Percentiles rank a stretch among this genome's conserved stretches.
Evolutionary conservation across 768 basidiomycete genomes (phyloP).

Genomic region (Mycena alexandri): DNA sequence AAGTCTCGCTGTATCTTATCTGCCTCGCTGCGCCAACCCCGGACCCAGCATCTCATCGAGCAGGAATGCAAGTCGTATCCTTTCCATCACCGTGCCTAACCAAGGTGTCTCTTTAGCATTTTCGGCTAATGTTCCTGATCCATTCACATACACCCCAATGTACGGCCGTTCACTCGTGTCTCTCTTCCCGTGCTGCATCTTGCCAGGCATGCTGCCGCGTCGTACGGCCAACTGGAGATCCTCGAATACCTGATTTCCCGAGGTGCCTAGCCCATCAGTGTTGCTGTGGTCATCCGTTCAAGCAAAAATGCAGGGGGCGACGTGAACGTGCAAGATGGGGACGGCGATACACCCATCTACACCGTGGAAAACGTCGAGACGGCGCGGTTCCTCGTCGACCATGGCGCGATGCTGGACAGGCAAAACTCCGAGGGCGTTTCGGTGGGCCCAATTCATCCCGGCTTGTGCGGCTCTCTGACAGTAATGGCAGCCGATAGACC

Average conservation of each 20-base stretch:
- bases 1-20: slow-evolving; percentile 36
- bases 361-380: slow-evolving; percentile 87
- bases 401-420: slow-evolving; percentile 75
- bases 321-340: slow-evolving; percentile 86
- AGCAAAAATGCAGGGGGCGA: slow-evolving; percentile 72
- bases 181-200: slow-evolving; percentile 31
- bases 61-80: slow-evolving; percentile 60
- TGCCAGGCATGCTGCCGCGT: slow-evolving; percentile 91
- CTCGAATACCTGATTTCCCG: slow-evolving; percentile 82
- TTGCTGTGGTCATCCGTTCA: slow-evolving; percentile 25
- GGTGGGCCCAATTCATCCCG: slow-evolving; percentile 58
- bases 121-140: slow-evolving; percentile 80
- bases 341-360: slow-evolving; percentile 94
- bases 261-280: slow-evolving; percentile 56
- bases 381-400: slow-evolving; percentile 81
- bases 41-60: slow-evolving; percentile 69
- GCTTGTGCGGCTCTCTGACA: slow-evolving; percentile 24
- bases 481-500: slow-evolving; percentile 70
- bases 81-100: slow-evolving; percentile 47
- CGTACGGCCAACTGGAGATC: slow-evolving; percentile 84
- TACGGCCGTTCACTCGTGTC: slow-evolving; percentile 45
- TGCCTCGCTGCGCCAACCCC: slow-evolving; percentile 17
- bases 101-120: slow-evolving; percentile 55
- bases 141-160: slow-evolving; percentile 88
- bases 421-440: slow-evolving; percentile 81